Percentiles rank a stretch among this genome's conserved stretches.
These are phyloP conservation scores for Chalciporus sphaerocephalus DNA, from an alignment of 768 basidiomycete species.

Conservation along the genomic window DNA sequence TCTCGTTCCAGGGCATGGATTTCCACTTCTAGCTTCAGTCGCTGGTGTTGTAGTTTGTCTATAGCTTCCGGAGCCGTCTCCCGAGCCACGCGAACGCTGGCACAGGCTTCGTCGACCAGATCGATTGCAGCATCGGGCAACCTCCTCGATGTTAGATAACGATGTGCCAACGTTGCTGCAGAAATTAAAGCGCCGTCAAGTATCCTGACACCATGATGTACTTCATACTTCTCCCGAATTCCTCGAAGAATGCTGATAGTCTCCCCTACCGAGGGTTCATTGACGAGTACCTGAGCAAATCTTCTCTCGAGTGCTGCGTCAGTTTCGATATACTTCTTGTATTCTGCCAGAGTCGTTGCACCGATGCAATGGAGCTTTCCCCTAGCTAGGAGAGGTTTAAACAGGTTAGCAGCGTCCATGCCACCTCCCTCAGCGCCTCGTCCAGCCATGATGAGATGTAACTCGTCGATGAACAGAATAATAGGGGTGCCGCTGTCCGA, in stretches of 20 bases:
- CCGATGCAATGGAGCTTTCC: constrained; percentile 79
- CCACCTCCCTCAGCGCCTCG: constrained; percentile 78
- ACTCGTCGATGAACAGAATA: constrained; percentile 93
- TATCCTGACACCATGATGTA: constrained; percentile 88
- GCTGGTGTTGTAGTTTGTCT: constrained; percentile 83
- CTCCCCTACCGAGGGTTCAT: constrained; percentile 85
- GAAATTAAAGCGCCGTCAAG: constrained; percentile 82
- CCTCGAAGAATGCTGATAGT: constrained; percentile 93
- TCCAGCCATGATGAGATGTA: constrained; percentile 92
- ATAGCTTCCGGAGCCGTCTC: constrained; percentile 94
- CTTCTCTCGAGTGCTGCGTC: constrained; percentile 88
- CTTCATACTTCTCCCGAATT: constrained; percentile 90
- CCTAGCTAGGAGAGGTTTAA: constrained; percentile 88
- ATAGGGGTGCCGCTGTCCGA: constrained; percentile 71
- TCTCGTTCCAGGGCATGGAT: constrained; percentile 93
- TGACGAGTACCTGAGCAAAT: constrained; percentile 90
- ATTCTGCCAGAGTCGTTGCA: constrained; percentile 90
- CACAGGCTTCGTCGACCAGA: constrained; percentile 88
- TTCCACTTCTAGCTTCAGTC: constrained; percentile 90
- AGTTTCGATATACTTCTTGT: constrained; percentile 89
- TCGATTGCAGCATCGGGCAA: constrained; percentile 88
- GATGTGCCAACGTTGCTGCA: constrained; percentile 88
- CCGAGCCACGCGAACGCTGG: constrained; percentile 84
- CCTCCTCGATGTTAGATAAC: constrained; percentile 80
- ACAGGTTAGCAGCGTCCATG: constrained; percentile 90